Percentiles rank a stretch among this genome's conserved stretches.
Conservation (phyloP, 768 basidiomycete genomes). For the Amanita phalloides region DNA sequence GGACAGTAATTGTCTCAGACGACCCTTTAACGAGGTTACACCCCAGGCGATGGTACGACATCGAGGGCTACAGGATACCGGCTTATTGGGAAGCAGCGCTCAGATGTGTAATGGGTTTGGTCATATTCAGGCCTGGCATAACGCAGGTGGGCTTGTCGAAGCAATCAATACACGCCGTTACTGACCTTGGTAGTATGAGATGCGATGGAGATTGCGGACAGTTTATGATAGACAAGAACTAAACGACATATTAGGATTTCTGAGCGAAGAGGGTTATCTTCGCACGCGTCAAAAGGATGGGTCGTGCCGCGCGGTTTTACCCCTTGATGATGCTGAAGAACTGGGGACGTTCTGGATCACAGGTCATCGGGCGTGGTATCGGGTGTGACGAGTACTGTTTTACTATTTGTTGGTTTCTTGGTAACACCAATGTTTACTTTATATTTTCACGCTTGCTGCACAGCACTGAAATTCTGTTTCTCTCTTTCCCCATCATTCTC, state of each 20-base stretch:
- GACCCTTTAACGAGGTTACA: constrained; percentile 33
- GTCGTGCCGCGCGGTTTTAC: constrained; percentile 14
- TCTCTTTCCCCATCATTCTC: constrained; percentile 10
- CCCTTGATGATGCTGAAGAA: constrained; percentile 44
- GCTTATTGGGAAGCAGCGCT: constrained; percentile 68
- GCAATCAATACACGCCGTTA: neutral
- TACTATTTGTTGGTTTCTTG: neutral
- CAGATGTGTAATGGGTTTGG: constrained; percentile 52
- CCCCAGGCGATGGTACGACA: constrained; percentile 72
- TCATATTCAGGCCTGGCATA: constrained; percentile 66
- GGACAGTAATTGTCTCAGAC: constrained; percentile 47
- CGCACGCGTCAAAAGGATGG: constrained; percentile 17
- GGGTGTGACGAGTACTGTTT: constrained; percentile 15
- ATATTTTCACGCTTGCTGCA: constrained; percentile 1
- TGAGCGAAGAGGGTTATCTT: constrained; percentile 44
- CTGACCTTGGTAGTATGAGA: constrained; percentile 37
- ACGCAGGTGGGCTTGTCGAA: constrained; percentile 40
- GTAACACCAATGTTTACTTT: neutral
- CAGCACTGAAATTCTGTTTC: constrained; percentile 8
- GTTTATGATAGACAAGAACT: constrained; percentile 74
- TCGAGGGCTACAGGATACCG: constrained; percentile 46
- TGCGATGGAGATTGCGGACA: constrained; percentile 59
- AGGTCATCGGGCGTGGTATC: constrained; percentile 54
- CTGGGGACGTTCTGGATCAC: constrained; percentile 45
- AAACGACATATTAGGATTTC: constrained; percentile 43